These are phyloP conservation scores for Trichosporon coremiiforme DNA, from an alignment of 1,284 basidiomycete genomes.

Conservation along the genomic window DNA sequence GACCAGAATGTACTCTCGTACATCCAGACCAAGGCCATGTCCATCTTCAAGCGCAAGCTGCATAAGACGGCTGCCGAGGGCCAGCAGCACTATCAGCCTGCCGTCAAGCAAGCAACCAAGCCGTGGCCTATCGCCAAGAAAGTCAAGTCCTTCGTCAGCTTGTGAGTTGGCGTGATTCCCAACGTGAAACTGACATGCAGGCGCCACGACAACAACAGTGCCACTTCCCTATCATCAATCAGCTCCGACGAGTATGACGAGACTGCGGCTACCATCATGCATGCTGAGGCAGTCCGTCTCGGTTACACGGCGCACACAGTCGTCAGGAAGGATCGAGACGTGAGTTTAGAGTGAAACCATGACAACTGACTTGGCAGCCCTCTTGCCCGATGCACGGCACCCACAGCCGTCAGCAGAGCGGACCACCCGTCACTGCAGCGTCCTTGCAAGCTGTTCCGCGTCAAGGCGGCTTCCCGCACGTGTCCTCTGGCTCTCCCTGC, in stretches of 20 bases:
- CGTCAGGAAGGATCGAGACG: background rate
- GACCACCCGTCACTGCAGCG: background rate
- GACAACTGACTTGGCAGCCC: background rate
- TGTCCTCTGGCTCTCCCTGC: background rate
- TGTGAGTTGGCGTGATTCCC: background rate
- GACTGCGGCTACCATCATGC: slow-evolving; percentile 9
- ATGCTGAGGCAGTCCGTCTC: background rate
- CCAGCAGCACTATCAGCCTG: background rate
- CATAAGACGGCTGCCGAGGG: background rate
- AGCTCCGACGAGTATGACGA: slow-evolving; percentile 7
- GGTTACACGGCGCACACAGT: slow-evolving; percentile 1
- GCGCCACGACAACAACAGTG: background rate
- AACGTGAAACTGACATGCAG: background rate
- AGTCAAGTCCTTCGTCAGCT: slow-evolving; percentile 11
- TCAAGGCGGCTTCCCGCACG: background rate
- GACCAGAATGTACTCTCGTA: slow-evolving; percentile 14
- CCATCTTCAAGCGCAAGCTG: slow-evolving; percentile 3
- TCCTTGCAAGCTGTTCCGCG: background rate
- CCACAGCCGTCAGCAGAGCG: background rate
- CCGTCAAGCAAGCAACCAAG: background rate
- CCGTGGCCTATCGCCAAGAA: background rate
- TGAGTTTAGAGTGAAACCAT: background rate
- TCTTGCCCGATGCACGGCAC: background rate
- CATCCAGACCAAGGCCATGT: slow-evolving; percentile 9
- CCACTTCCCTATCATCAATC: slow-evolving; percentile 5